Conservation (phyloP, 805 yeast species). For the Ascoidea asiatica region DNA sequence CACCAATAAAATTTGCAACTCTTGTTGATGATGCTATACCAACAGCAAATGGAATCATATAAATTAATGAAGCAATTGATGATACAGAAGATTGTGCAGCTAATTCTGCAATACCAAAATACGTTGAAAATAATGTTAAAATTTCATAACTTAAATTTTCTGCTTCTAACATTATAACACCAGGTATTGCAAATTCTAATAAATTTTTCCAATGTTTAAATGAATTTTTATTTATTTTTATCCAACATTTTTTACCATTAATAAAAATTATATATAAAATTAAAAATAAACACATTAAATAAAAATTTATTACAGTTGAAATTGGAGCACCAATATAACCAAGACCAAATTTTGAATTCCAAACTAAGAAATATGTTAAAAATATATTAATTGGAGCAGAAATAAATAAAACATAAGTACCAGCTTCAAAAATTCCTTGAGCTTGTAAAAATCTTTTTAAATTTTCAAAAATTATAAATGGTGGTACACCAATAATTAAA, state of each 20-base stretch:
- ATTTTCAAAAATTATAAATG: constrained; percentile 63
- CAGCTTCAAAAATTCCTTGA: constrained; percentile 78
- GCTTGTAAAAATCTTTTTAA: constrained; percentile 76
- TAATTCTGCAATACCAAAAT: constrained; percentile 52
- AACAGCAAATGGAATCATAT: constrained; percentile 65
- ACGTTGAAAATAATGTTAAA: constrained; percentile 54
- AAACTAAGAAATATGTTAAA: constrained; percentile 43
- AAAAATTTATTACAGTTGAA: constrained; percentile 41
- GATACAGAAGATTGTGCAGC: constrained; percentile 70
- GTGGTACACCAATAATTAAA: constrained; percentile 63
- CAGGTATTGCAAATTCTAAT: constrained; percentile 52
- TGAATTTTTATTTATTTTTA: constrained; percentile 26
- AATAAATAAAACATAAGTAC: constrained; percentile 49
- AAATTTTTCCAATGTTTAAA: constrained; percentile 46
- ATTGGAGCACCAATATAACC: constrained; percentile 58
- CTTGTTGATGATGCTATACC: constrained; percentile 63
- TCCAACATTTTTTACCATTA: constrained; percentile 35
- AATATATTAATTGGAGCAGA: constrained; percentile 43
- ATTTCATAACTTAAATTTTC: constrained; percentile 67
- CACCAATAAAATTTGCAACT: constrained; percentile 61
- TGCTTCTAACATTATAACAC: constrained; percentile 68
- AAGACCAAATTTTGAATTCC: constrained; percentile 40
- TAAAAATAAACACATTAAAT: constrained; percentile 35
- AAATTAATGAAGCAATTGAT: constrained; percentile 47
- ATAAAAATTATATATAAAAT: constrained; percentile 33